phyloP scores from a whole-genome alignment of 371 early-diverging fungal genomes.

The Circinella umbellata region DNA sequence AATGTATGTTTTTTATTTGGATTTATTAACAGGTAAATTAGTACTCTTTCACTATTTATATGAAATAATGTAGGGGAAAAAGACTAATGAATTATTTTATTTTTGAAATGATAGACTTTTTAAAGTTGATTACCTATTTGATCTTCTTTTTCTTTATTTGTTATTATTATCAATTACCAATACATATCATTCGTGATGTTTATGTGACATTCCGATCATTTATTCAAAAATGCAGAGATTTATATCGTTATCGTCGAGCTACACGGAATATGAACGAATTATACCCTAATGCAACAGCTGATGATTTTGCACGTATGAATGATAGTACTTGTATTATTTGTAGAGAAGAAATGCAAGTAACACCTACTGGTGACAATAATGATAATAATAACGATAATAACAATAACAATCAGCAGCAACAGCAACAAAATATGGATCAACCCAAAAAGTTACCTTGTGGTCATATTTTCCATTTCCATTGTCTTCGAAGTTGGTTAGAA shows the following conservation, averaged over 20 bases:
- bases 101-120: conserved; percentile 66
- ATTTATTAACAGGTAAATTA: conserved; percentile 72
- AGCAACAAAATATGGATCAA: conserved; percentile 55
- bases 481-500: conserved; percentile 98
- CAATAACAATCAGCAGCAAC: neutral
- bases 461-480: conserved; percentile 97
- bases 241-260: conserved; percentile 90
- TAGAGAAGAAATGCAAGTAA: conserved; percentile 88
- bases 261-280: conserved; percentile 94
- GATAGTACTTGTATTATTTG: conserved; percentile 97
- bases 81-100: neutral
- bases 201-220: conserved; percentile 94
- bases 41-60: no score
- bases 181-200: conserved; percentile 95
- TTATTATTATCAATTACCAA: conserved; percentile 81
- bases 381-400: conserved; percentile 8
- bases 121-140: conserved; percentile 85
- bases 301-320: conserved; percentile 76
- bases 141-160: conserved; percentile 87
- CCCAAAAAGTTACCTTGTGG: conserved; percentile 97
- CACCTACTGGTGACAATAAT: conserved; percentile 7
- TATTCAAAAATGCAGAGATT: conserved; percentile 82
- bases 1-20: conserved; percentile 88
- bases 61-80: neutral
- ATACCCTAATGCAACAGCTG: conserved; percentile 88